Evolutionary conservation across 345 rosid genomes (phyloP).

Genomic region (Camelina hispida): DNA sequence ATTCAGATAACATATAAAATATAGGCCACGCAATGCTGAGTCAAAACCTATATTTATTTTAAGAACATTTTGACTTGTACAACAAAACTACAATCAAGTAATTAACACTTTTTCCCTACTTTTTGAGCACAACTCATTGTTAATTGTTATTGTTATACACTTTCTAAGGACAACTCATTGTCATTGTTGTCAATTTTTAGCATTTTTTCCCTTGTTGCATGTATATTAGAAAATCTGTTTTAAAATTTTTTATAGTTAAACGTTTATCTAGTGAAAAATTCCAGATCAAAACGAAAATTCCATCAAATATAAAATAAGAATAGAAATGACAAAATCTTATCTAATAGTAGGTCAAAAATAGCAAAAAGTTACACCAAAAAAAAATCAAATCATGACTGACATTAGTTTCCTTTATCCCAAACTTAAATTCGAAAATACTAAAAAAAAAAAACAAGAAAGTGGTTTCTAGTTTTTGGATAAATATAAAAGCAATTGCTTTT

Average conservation of each 20-base stretch:
- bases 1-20: slow-evolving; percentile 31
- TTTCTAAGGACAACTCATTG: too few relatives aligned
- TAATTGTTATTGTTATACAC: too few relatives aligned
- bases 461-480: slow-evolving; percentile 34
- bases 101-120: not conserved
- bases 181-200: too few relatives aligned
- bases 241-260: too few relatives aligned
- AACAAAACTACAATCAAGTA: not conserved
- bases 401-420: not conserved
- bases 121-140: not conserved
- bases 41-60: slow-evolving; percentile 36
- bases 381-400: not conserved
- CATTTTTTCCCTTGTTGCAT: too few relatives aligned
- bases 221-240: too few relatives aligned
- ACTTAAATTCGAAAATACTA: slow-evolving; percentile 1
- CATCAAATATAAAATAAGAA: too few relatives aligned
- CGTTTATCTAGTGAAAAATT: too few relatives aligned
- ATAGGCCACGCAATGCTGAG: slow-evolving; percentile 62
- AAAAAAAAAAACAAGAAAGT: not conserved
- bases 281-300: too few relatives aligned
- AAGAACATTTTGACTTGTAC: not conserved
- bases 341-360: slow-evolving; percentile 8
- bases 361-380: slow-evolving; percentile 11
- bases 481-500: not conserved
- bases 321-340: too few relatives aligned